Percentiles rank a stretch among this genome's conserved stretches.
These are phyloP conservation scores for Hymenoscyphus salicellus DNA, from an alignment of 2,329 filamentous ascomycete genomes.

Conservation along the genomic window DNA sequence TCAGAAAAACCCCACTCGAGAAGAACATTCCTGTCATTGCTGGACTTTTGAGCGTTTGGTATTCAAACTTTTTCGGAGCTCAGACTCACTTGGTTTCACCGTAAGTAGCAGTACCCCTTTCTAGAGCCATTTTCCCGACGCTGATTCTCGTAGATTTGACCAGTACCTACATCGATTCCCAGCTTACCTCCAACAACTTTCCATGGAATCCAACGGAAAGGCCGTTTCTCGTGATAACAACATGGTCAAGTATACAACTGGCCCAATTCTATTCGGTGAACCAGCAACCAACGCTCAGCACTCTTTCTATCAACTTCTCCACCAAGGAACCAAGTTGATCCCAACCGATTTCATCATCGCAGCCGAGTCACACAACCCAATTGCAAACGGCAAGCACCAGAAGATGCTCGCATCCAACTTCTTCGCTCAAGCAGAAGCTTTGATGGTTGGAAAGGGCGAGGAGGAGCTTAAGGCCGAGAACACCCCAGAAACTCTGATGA, in stretches of 20 bases:
- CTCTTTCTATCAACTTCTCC: constrained; percentile 99
- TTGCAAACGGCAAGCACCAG: constrained; percentile 89
- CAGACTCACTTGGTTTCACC: constrained; percentile 97
- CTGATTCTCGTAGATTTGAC: constrained; percentile 76
- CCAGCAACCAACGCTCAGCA: constrained; percentile 98
- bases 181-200: constrained; percentile 96
- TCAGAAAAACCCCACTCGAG: constrained; percentile 83
- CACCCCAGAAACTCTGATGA: constrained; percentile 69
- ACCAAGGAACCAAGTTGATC: constrained; percentile 98
- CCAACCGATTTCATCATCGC: constrained; percentile 97
- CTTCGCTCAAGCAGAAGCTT: constrained; percentile 81
- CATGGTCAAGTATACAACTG: constrained; percentile 95
- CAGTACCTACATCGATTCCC: constrained; percentile 99
- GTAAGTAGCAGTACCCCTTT: constrained; percentile 50
- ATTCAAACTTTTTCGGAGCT: constrained; percentile 97
- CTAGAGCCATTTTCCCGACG: constrained; percentile 8
- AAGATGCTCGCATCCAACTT: constrained; percentile 94
- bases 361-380: constrained; percentile 93
- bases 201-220: constrained; percentile 99
- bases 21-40: constrained; percentile 93
- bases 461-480: constrained; percentile 76
- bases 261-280: constrained; percentile 93
- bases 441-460: constrained; percentile 87
- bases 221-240: constrained; percentile 85
- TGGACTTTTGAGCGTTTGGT: constrained; percentile 95